Evolutionary conservation across 73 alveolate genomes (phyloP).

Genomic region (Strombidium stylifer): DNA sequence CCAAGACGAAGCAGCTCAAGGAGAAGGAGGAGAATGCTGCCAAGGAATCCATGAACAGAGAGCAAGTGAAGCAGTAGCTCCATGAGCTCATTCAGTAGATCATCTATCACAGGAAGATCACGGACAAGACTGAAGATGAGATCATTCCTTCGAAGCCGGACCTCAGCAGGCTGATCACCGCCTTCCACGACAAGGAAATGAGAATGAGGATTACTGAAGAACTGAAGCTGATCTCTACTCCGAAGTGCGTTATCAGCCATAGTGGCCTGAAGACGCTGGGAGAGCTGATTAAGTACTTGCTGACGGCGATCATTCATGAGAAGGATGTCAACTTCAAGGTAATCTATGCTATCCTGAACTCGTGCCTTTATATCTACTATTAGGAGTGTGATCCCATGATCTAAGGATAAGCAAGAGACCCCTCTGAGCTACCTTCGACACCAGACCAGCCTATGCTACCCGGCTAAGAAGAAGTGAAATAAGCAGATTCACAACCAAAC

Average conservation of each 20-base stretch:
- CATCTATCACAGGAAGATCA: neutral
- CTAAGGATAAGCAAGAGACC: no score
- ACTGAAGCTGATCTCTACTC: constrained; percentile 26
- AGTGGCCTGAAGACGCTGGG: constrained; percentile 33
- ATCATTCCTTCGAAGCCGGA: constrained; percentile 6
- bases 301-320: constrained; percentile 57
- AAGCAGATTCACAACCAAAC: neutral
- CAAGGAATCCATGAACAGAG: constrained; percentile 1
- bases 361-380: constrained; percentile 25
- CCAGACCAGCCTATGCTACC: no score
- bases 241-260: neutral
- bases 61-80: constrained; percentile 4
- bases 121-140: constrained; percentile 6
- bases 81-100: no score
- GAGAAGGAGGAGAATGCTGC: neutral
- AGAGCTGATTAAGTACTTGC: constrained; percentile 42
- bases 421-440: no score
- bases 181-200: constrained; percentile 2
- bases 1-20: neutral
- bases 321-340: constrained; percentile 49
- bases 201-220: constrained; percentile 17
- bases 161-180: constrained; percentile 9
- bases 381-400: no score
- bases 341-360: constrained; percentile 19
- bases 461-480: neutral